Evolutionary conservation across 805 yeast genomes (phyloP), one percentile per base, ranked within the genome.

Genomic region (Diddensiella santjacobensis): DNA sequence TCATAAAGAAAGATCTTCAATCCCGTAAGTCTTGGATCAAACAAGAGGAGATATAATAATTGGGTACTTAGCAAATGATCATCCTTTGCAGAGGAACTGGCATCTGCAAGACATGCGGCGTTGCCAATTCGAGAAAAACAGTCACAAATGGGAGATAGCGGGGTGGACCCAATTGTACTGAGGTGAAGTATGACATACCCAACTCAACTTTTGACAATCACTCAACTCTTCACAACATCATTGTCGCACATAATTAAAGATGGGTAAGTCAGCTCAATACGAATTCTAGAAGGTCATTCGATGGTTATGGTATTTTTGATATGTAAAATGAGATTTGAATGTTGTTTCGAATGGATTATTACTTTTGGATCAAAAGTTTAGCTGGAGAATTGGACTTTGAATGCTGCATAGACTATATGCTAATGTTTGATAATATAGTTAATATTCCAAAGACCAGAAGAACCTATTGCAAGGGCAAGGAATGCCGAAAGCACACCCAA

Each of bases 361-460:
- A n/a, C n/a, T n/a, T n/a, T n/a, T n/a, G n/a, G n/a, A n/a, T n/a
- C n/a, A n/a, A n/a, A n/a, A n/a, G n/a, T n/a, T n/a, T n/a, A n/a
- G n/a, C n/a, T n/a, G n/a, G n/a, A n/a, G 15, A n/a, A 23, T 41
- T 31, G 33, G 23, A 8, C 10, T 17, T 13, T 35, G 39, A 23
- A 8, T 6, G 35, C n/a, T 2, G 22, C 8, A 26, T 26, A 26
- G 31, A 26, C 31, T 26, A 26, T 26, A 26, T 13, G 13, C 8
- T 13, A 26, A 26, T 13, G 8, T 8, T 26, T 26, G 38, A 35
- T 6, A 35, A 35, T 35, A 54, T 73, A 91, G 99, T 93, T 81
- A 93, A 93, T 95, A 95, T 93, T 81, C 99, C 99, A 81, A 93
- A 93, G 87, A 90, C 97, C 79, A 90, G 98, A 87, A 89, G 86